phyloP scores from a whole-genome alignment of 1,284 basidiomycete species.

The Polyporus tsugae region DNA sequence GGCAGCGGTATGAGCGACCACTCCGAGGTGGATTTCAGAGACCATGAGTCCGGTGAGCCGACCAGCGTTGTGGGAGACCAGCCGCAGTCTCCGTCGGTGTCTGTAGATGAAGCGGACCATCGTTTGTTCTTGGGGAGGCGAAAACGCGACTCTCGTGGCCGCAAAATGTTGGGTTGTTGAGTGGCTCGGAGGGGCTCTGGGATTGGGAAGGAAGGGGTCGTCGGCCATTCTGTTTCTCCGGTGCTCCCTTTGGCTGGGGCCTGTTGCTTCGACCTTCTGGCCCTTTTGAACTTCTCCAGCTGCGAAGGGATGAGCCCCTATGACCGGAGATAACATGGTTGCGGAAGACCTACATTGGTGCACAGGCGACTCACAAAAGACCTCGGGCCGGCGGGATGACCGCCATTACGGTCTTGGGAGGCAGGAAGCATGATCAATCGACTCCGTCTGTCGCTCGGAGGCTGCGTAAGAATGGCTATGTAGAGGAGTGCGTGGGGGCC shows the following conservation, averaged over 20 bases:
- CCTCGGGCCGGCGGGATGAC: background rate
- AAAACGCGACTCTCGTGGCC: background rate
- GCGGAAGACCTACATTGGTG: background rate
- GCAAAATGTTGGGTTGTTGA: background rate
- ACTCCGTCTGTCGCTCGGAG: background rate
- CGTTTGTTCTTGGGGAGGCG: background rate
- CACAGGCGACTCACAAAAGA: background rate
- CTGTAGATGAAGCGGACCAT: background rate
- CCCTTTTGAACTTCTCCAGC: background rate
- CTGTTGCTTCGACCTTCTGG: background rate
- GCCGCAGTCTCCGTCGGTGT: background rate
- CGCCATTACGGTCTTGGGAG: background rate
- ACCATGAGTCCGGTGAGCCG: slow-evolving; percentile 6
- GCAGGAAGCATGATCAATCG: background rate
- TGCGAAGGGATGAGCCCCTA: background rate
- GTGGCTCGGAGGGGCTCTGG: background rate
- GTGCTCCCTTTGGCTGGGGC: background rate
- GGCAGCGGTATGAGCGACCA: background rate
- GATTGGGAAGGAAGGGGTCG: too few relatives aligned
- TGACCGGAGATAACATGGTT: background rate
- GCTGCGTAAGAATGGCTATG: background rate
- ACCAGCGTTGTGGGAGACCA: slow-evolving; percentile 1
- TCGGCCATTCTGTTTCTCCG: background rate
- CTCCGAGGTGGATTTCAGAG: background rate
- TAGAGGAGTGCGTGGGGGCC: background rate